Percentiles rank a stretch among this genome's conserved stretches.
phyloP scores from a whole-genome alignment of 1,284 basidiomycete species.

The Austroboletus novae-zelandiae region DNA sequence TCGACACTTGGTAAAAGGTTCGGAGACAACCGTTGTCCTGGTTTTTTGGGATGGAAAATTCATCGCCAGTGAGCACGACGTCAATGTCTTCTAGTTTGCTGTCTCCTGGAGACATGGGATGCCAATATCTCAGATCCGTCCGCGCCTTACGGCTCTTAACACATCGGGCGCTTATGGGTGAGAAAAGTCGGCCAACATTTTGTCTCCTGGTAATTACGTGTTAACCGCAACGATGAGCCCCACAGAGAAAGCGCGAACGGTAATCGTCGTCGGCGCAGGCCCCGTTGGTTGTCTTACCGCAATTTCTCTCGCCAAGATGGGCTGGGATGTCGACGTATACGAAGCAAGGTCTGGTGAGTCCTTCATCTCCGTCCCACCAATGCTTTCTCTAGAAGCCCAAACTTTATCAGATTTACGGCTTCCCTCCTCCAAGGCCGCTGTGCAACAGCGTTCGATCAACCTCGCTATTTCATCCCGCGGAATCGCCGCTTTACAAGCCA shows the following conservation, averaged over 20 bases:
- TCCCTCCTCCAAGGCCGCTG: conserved; percentile 59
- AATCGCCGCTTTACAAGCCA: conserved; percentile 79
- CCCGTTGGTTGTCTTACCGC: conserved; percentile 94
- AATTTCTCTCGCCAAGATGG: conserved; percentile 80
- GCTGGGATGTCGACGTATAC: conserved; percentile 89
- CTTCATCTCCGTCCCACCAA: conserved; percentile 15
- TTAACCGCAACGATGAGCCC: conserved; percentile 13
- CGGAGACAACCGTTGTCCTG: conserved; percentile 35
- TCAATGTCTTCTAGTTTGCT: conserved; percentile 21
- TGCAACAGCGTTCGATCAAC: conserved; percentile 89
- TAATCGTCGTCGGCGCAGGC: conserved; percentile 79
- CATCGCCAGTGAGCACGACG: conserved; percentile 42
- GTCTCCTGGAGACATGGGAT: conserved; percentile 14
- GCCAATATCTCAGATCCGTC: conserved; percentile 16
- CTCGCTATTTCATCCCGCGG: conserved; percentile 94
- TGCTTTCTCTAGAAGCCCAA: conserved; percentile 5
- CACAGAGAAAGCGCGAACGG: conserved; percentile 38
- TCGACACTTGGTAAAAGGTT: not conserved
- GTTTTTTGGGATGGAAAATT: conserved; percentile 67
- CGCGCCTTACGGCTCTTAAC: conserved; percentile 9
- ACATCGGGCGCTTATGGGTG: conserved; percentile 7
- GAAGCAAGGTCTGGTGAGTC: conserved; percentile 80
- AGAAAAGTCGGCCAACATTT: not conserved
- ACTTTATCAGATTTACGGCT: conserved; percentile 62
- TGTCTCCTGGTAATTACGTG: conserved; percentile 1